Evolutionary conservation across 139 green algal species (phyloP).

Genomic region (Volvox reticuliferus): DNA sequence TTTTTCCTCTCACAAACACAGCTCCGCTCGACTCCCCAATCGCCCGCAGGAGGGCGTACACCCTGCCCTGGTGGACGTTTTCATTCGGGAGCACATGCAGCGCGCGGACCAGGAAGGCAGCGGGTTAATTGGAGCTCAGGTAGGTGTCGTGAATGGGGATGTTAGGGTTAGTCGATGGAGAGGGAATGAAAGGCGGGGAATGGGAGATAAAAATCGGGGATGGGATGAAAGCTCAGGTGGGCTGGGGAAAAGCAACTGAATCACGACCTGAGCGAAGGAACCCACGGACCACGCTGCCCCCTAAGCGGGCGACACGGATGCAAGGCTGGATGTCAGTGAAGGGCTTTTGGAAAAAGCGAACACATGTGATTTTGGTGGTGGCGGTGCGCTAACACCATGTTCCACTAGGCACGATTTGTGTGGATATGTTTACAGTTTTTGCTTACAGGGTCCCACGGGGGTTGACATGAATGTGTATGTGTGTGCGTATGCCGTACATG

Average conservation of each 20-base stretch:
- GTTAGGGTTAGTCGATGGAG: not conserved
- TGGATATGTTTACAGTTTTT: not conserved
- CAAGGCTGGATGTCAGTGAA: no score
- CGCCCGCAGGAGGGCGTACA: conserved; percentile 40
- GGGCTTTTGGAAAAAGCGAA: no score
- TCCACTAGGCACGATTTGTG: not conserved
- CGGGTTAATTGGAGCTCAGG: not conserved
- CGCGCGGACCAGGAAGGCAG: conserved; percentile 43
- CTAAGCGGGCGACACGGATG: no score
- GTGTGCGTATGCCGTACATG: no score
- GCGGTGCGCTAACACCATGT: no score
- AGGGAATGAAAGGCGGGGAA: not conserved
- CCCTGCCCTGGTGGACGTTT: conserved; percentile 10
- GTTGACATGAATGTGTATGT: not conserved
- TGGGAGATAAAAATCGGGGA: no score
- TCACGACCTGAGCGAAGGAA: no score
- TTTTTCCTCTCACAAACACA: not conserved
- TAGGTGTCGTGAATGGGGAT: not conserved
- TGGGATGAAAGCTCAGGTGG: no score
- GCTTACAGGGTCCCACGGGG: not conserved
- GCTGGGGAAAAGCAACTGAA: no score
- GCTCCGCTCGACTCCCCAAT: not conserved
- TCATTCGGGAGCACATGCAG: conserved; percentile 48
- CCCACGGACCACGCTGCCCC: no score
- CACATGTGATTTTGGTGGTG: no score